phyloP scores from a whole-genome alignment of 208 protist species.

The Leishmania tropica region DNA sequence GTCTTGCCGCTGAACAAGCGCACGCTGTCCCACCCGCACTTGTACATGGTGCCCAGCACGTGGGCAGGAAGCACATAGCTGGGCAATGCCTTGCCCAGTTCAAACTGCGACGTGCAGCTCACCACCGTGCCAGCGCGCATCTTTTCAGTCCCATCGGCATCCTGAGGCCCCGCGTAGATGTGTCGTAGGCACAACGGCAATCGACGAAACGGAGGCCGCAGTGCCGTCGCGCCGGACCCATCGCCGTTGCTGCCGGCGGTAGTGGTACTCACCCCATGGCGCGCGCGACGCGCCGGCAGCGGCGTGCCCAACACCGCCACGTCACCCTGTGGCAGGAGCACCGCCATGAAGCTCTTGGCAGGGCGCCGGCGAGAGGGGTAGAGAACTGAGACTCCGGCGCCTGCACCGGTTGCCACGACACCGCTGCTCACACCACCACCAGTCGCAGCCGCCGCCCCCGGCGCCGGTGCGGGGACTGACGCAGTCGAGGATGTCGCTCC shows the following conservation, averaged over 20 bases:
- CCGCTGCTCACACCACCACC: background rate
- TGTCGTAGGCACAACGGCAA: background rate
- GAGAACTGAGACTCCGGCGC: background rate
- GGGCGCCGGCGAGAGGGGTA: conserved; percentile 24
- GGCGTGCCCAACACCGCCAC: conserved; percentile 44
- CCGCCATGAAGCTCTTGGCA: conserved; percentile 39
- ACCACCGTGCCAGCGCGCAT: background rate
- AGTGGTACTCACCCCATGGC: background rate
- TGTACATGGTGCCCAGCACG: conserved; percentile 26
- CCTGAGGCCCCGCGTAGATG: background rate
- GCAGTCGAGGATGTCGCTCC: conserved; percentile 7
- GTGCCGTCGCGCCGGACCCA: background rate
- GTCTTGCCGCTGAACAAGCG: conserved; percentile 20
- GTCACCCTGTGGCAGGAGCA: conserved; percentile 51
- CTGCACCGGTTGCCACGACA: background rate
- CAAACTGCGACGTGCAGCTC: conserved; percentile 20
- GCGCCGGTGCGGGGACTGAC: conserved; percentile 1
- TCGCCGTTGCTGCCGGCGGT: background rate
- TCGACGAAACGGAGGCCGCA: background rate
- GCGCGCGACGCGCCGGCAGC: background rate
- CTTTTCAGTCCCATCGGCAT: background rate
- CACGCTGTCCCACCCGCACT: conserved; percentile 39
- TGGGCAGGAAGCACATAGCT: conserved; percentile 30
- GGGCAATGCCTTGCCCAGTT: conserved; percentile 29
- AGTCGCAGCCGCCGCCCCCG: background rate